These are phyloP conservation scores for Singerocomus inundabilis DNA, from an alignment of 1,284 basidiomycete species.

Conservation along the genomic window DNA sequence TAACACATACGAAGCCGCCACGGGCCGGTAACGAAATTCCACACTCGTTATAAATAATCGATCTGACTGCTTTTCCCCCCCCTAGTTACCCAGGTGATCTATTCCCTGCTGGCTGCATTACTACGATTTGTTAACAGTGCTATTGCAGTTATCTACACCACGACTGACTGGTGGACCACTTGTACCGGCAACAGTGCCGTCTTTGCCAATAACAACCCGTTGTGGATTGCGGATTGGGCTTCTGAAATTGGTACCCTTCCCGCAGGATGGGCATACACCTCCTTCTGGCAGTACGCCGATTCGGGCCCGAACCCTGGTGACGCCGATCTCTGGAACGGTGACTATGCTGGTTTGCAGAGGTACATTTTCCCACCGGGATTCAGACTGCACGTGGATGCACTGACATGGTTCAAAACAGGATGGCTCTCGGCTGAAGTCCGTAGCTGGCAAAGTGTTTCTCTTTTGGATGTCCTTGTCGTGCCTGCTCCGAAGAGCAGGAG, in stretches of 20 bases:
- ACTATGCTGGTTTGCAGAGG: slow-evolving; percentile 35
- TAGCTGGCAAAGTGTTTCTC: not conserved
- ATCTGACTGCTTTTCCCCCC: slow-evolving; percentile 6
- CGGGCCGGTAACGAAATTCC: slow-evolving; percentile 40
- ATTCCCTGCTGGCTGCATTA: not conserved
- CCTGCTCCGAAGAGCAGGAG: not conserved
- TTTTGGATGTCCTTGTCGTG: not conserved
- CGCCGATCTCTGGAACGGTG: slow-evolving; percentile 54
- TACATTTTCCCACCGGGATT: slow-evolving; percentile 11
- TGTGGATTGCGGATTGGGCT: slow-evolving; percentile 59
- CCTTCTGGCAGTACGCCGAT: slow-evolving; percentile 66
- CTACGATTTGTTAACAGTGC: not conserved
- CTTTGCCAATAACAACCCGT: slow-evolving; percentile 50
- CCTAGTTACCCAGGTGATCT: slow-evolving; percentile 38
- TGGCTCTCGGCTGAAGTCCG: slow-evolving; percentile 18
- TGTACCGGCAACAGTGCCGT: slow-evolving; percentile 59
- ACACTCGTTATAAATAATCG: not conserved
- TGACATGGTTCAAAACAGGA: slow-evolving; percentile 8
- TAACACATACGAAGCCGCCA: slow-evolving; percentile 54
- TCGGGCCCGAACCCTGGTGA: slow-evolving; percentile 54
- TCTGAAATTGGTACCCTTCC: slow-evolving; percentile 51
- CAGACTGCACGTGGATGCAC: not conserved
- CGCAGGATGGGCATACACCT: slow-evolving; percentile 53
- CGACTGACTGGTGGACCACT: slow-evolving; percentile 64
- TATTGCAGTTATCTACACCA: slow-evolving; percentile 57